These are phyloP conservation scores for Kitagawia praeruptora DNA, from an alignment of 129 eudicot species.

Conservation along the genomic window DNA sequence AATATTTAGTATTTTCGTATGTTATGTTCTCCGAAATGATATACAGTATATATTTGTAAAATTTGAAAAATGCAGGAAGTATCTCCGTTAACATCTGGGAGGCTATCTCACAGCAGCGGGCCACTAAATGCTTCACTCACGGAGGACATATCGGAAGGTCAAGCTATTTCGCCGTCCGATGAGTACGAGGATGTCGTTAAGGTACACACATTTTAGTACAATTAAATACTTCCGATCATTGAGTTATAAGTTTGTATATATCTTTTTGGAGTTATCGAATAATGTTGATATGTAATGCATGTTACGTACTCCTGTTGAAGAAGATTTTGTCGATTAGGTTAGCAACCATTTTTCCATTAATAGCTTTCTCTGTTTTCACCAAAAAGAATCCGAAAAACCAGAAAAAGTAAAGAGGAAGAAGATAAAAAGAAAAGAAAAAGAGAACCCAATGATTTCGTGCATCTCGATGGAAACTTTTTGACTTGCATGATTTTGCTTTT, in stretches of 20 bases:
- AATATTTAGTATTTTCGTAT: no score
- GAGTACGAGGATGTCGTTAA: slow-evolving; percentile 86
- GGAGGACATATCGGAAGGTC: slow-evolving; percentile 57
- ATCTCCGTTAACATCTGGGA: slow-evolving; percentile 91
- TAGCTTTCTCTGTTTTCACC: not conserved
- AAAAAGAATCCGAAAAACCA: not conserved
- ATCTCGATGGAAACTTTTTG: slow-evolving; percentile 7
- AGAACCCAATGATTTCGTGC: slow-evolving; percentile 9
- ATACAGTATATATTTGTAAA: no score
- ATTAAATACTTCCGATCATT: no score
- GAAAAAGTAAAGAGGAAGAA: not conserved
- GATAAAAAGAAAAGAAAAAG: not conserved
- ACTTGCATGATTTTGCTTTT: not conserved
- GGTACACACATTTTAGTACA: slow-evolving; percentile 24
- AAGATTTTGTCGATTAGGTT: not conserved
- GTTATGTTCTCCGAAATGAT: no score
- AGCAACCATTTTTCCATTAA: no score
- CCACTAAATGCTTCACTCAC: slow-evolving; percentile 62
- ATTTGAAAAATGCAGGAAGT: slow-evolving; percentile 46
- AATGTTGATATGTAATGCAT: no score
- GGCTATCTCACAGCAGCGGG: slow-evolving; percentile 91
- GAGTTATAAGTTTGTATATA: no score
- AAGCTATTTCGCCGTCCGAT: slow-evolving; percentile 67
- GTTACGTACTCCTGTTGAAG: no score
- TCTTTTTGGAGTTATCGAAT: no score